Evolutionary conservation across 2,329 filamentous ascomycete species (phyloP).

Genomic region (Sclerotinia subarctica): DNA sequence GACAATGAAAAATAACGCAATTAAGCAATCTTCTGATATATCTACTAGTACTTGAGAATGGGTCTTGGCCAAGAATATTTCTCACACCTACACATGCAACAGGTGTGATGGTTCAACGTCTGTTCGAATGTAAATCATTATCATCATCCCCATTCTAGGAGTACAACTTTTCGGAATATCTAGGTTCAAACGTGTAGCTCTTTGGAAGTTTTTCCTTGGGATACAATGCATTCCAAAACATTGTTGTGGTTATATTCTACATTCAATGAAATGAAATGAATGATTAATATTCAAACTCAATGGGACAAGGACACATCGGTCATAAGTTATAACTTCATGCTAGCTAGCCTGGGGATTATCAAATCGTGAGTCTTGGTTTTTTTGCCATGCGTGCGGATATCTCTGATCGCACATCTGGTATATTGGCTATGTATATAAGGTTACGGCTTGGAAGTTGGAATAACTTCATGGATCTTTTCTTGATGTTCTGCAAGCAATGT

Average conservation of each 20-base stretch:
- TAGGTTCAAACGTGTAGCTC: neutral
- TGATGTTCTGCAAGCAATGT: slow-evolving; percentile 24
- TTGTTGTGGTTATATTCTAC: slow-evolving; percentile 25
- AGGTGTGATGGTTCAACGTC: slow-evolving; percentile 28
- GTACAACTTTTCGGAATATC: slow-evolving; percentile 25
- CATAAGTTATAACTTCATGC: slow-evolving; percentile 12
- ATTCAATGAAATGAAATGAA: slow-evolving; percentile 18
- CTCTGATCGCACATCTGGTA: neutral
- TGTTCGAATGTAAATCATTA: slow-evolving; percentile 23
- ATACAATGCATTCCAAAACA: too few species aligned
- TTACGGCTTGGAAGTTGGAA: slow-evolving; percentile 5
- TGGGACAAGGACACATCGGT: slow-evolving; percentile 22
- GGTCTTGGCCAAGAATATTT: neutral
- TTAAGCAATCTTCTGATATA: slow-evolving; percentile 25
- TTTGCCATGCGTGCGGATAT: neutral
- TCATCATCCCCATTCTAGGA: slow-evolving; percentile 20
- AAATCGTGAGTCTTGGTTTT: slow-evolving; percentile 19
- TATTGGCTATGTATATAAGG: slow-evolving; percentile 17
- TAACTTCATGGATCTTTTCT: slow-evolving; percentile 23
- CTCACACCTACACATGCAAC: neutral
- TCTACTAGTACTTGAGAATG: neutral
- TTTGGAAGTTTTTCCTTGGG: too few species aligned
- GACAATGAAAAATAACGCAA: too few species aligned
- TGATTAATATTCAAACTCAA: slow-evolving; percentile 15
- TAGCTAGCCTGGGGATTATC: slow-evolving; percentile 19